Evolutionary conservation across 2,329 filamentous ascomycete species (phyloP).

Genomic region (Diaporthe vaccinii): DNA sequence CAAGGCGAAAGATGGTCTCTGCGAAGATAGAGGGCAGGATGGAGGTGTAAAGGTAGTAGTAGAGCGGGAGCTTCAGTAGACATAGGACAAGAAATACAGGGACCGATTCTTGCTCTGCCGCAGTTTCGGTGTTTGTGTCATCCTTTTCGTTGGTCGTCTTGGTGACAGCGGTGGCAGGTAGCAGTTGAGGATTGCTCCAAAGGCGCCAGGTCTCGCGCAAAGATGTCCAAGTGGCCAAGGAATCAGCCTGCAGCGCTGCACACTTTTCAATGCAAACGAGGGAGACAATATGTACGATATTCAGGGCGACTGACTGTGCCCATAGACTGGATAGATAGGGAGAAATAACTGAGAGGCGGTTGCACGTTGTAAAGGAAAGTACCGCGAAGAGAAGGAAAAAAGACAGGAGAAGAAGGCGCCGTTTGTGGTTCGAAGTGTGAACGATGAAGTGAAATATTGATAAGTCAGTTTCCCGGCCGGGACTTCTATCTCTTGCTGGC

Average conservation of each 20-base stretch:
- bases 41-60: not conserved
- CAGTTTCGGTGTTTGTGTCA: not conserved
- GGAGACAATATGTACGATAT: not conserved
- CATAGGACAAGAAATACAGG: not conserved
- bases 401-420: not conserved
- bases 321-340: conserved; percentile 1
- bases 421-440: not conserved
- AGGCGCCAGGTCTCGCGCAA: not conserved
- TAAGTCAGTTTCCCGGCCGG: not conserved
- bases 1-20: not conserved
- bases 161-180: not conserved
- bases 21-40: not conserved
- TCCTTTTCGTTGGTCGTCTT: not conserved
- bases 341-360: not conserved
- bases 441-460: not conserved
- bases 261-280: not conserved
- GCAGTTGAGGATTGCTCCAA: conserved; percentile 5
- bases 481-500: not conserved
- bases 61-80: not conserved
- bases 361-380: not conserved
- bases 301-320: conserved; percentile 21
- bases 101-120: not conserved
- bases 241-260: not conserved
- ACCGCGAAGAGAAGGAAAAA: not conserved
- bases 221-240: not conserved